Percentiles rank a stretch among this genome's conserved stretches.
Evolutionary conservation across 2,329 filamentous ascomycete species (phyloP).

Genomic region (Verticillium klebahnii): DNA sequence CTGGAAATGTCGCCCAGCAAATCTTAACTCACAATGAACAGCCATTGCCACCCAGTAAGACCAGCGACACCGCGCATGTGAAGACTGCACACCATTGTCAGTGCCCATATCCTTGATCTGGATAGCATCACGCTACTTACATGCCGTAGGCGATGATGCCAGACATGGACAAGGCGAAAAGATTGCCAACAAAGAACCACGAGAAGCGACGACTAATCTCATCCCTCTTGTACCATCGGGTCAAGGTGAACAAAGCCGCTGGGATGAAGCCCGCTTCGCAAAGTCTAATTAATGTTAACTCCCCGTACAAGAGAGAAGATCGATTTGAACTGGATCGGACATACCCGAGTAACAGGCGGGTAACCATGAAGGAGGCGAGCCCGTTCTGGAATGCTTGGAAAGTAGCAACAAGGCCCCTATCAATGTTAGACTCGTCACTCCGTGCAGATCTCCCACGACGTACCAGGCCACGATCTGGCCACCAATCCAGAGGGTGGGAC

Average conservation of each 20-base stretch:
- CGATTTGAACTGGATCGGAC: not conserved
- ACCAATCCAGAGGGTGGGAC: conserved; percentile 40
- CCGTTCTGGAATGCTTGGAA: conserved; percentile 31
- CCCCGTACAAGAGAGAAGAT: too few species aligned
- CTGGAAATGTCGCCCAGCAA: not conserved
- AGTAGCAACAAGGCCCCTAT: conserved; percentile 27
- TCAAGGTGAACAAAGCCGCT: conserved; percentile 41
- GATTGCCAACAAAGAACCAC: conserved; percentile 41
- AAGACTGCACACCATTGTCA: conserved; percentile 13
- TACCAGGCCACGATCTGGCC: conserved; percentile 37
- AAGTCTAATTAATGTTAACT: not conserved
- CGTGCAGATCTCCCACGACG: conserved; percentile 7
- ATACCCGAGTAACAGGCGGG: conserved; percentile 27
- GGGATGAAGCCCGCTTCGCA: conserved; percentile 40
- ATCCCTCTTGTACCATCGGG: conserved; percentile 40
- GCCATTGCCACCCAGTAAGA: conserved; percentile 9
- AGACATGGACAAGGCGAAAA: conserved; percentile 31
- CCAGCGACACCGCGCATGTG: conserved; percentile 20
- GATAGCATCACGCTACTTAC: conserved; percentile 1
- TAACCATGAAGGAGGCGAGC: conserved; percentile 26
- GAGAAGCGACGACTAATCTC: conserved; percentile 41
- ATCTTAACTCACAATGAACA: conserved; percentile 4
- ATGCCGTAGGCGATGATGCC: conserved; percentile 39
- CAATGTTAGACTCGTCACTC: conserved; percentile 13
- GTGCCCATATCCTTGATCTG: not conserved